Conservation (phyloP, 2,329 filamentous ascomycete genomes). For the Coleophoma eucalyptorum region DNA sequence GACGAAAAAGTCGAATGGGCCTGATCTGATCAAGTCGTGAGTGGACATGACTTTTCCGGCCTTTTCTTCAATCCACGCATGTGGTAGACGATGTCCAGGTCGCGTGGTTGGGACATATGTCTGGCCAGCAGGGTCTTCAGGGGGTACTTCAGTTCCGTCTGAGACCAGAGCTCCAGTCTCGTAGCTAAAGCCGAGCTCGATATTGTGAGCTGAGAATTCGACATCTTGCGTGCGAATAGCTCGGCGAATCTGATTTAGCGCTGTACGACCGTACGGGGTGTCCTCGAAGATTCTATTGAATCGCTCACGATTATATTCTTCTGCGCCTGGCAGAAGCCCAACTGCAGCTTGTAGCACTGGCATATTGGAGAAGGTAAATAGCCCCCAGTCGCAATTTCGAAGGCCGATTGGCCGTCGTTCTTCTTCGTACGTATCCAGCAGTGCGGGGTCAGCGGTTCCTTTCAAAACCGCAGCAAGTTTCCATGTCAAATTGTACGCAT, state of each 20-base stretch:
- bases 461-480: conserved; percentile 1
- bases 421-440: background rate
- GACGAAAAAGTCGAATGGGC: background rate
- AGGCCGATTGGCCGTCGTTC: conserved; percentile 1
- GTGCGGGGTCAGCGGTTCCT: background rate
- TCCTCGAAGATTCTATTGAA: conserved; percentile 10
- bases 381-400: conserved; percentile 14
- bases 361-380: conserved; percentile 16
- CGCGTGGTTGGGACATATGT: conserved; percentile 19
- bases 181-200: conserved; percentile 21
- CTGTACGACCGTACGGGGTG: conserved; percentile 1
- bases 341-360: conserved; percentile 11
- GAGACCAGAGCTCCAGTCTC: conserved; percentile 9
- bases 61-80: conserved; percentile 21
- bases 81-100: conserved; percentile 23
- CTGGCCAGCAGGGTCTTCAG: conserved; percentile 11
- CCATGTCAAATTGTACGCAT: conserved; percentile 1
- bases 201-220: conserved; percentile 17
- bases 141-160: conserved; percentile 12
- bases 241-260: background rate
- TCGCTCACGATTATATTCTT: conserved; percentile 6
- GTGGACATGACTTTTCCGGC: background rate
- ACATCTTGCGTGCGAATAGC: conserved; percentile 6
- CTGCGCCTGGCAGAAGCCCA: conserved; percentile 11
- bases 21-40: background rate